These are phyloP conservation scores for Zygoascus bituminiphila DNA, from an alignment of 805 yeast species.

Conservation along the genomic window DNA sequence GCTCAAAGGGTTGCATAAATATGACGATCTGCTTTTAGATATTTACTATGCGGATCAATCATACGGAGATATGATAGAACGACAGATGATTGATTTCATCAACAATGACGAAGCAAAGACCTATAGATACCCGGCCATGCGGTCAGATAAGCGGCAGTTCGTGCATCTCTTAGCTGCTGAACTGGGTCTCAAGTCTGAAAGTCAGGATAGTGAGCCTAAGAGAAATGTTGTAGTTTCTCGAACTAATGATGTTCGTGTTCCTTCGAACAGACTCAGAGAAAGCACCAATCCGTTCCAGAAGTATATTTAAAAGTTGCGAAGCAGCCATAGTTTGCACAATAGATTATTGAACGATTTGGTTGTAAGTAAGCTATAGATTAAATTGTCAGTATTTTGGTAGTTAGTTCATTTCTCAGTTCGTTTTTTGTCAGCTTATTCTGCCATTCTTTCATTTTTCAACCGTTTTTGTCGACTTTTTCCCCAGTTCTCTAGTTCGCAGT, in stretches of 20 bases:
- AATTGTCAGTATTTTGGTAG: too few species aligned
- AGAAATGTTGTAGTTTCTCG: slow-evolving; percentile 58
- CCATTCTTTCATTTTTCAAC: too few species aligned
- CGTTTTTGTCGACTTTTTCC: too few species aligned
- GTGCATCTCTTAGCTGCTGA: slow-evolving; percentile 58
- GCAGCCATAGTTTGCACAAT: too few species aligned
- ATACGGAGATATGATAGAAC: slow-evolving; percentile 67
- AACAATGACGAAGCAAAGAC: slow-evolving; percentile 30
- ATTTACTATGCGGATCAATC: slow-evolving; percentile 46
- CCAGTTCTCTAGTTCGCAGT: too few species aligned
- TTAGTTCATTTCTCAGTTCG: too few species aligned
- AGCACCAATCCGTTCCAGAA: not conserved
- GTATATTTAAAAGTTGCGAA: too few species aligned
- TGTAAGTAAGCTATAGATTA: too few species aligned
- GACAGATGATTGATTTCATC: slow-evolving; percentile 42
- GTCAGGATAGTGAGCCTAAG: slow-evolving; percentile 77
- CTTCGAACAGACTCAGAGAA: slow-evolving; percentile 25
- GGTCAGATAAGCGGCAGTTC: slow-evolving; percentile 56
- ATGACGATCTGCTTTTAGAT: slow-evolving; percentile 40
- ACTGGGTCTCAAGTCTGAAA: slow-evolving; percentile 53
- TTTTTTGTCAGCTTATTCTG: too few species aligned
- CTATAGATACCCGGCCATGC: slow-evolving; percentile 69
- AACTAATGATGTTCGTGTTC: slow-evolving; percentile 29
- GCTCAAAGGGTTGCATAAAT: slow-evolving; percentile 28
- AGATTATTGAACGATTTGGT: too few species aligned